These are phyloP conservation scores for Tetratostichococcus sp. DNA, from an alignment of 139 green algal species.

Conservation along the genomic window DNA sequence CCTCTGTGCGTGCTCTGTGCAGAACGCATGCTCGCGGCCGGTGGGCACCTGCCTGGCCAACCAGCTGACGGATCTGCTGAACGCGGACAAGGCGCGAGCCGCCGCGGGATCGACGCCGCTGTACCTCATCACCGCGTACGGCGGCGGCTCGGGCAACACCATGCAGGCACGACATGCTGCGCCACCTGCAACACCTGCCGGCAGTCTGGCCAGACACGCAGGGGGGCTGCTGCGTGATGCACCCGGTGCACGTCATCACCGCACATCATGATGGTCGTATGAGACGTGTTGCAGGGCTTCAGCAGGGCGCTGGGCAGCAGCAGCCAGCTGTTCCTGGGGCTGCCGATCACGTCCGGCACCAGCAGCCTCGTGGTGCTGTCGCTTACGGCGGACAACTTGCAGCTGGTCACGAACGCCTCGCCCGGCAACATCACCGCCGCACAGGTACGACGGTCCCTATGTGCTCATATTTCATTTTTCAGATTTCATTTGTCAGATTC, in stretches of 20 bases:
- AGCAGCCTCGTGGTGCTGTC: constrained; percentile 63
- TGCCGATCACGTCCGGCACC: constrained; percentile 46
- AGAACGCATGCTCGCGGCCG: constrained; percentile 17
- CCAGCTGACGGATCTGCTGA: constrained; percentile 61
- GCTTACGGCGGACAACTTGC: constrained; percentile 57
- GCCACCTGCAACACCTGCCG: background rate
- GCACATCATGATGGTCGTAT: no score
- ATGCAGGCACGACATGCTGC: background rate
- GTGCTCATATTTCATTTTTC: no score
- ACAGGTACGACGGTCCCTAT: constrained; percentile 1
- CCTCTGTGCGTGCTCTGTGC: no score
- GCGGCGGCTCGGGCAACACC: constrained; percentile 16
- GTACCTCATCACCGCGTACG: constrained; percentile 60
- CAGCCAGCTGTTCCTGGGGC: constrained; percentile 49
- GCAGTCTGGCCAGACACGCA: no score
- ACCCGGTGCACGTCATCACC: background rate
- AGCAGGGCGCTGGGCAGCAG: constrained; percentile 1
- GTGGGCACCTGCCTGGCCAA: constrained; percentile 51
- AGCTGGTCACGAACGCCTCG: constrained; percentile 52
- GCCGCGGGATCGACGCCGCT: constrained; percentile 44
- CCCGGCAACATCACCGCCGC: constrained; percentile 54
- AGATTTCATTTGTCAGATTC: no score
- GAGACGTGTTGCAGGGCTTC: constrained; percentile 27
- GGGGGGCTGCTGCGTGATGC: background rate
- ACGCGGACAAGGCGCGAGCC: constrained; percentile 41